Conservation (phyloP, 768 basidiomycete genomes). For the Podaxis sp. region DNA sequence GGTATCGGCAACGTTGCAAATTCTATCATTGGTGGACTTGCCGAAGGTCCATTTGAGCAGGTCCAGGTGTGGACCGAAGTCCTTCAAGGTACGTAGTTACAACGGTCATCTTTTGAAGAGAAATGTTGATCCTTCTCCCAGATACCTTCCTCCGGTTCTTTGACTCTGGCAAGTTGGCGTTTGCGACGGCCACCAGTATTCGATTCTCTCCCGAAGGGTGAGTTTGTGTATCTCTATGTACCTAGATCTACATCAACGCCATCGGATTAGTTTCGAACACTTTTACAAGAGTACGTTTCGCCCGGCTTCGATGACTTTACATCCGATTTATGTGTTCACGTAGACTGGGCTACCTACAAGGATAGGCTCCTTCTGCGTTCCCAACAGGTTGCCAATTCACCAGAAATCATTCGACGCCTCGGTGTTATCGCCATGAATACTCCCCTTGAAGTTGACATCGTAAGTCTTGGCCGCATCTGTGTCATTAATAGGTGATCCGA, state of each 20-base stretch:
- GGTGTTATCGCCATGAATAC: constrained; percentile 55
- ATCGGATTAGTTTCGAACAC: constrained; percentile 36
- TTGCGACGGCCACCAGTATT: constrained; percentile 49
- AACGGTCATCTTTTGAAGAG: not conserved
- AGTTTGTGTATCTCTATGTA: not conserved
- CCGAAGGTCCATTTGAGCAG: constrained; percentile 46
- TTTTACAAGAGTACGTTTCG: constrained; percentile 40
- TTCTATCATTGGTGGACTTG: constrained; percentile 48
- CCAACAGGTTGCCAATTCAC: constrained; percentile 51
- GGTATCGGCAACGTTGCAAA: constrained; percentile 52
- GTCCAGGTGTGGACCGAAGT: constrained; percentile 54
- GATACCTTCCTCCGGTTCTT: constrained; percentile 48
- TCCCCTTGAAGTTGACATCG: constrained; percentile 49
- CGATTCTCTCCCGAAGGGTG: constrained; percentile 45
- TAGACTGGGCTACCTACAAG: constrained; percentile 48
- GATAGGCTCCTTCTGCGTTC: constrained; percentile 47
- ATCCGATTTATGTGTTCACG: not conserved
- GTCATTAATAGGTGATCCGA: not conserved
- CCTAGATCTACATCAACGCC: not conserved
- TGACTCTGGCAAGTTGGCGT: constrained; percentile 44
- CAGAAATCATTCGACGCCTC: constrained; percentile 46
- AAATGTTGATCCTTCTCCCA: constrained; percentile 9
- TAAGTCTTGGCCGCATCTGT: constrained; percentile 21
- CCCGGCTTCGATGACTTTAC: not conserved
- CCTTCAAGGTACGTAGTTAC: constrained; percentile 31